A percentile compares a stretch with the other conserved stretches of the same genome.
Evolutionary conservation across 805 yeast genomes (phyloP).

Genomic region (Barnettozyma wickerhamii): DNA sequence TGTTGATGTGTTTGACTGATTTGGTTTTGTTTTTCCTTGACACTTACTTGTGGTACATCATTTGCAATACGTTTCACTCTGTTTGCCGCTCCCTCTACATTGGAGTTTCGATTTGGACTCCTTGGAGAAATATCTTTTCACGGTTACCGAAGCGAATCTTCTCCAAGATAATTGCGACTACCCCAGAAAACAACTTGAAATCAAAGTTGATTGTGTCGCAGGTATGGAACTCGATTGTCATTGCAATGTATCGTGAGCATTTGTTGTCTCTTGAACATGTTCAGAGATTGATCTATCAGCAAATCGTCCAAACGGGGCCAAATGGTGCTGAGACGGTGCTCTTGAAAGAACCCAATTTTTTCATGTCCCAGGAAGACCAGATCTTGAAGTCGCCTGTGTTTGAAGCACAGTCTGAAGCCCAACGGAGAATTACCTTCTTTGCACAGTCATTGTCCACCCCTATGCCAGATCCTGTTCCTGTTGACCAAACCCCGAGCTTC

Average conservation of each 20-base stretch:
- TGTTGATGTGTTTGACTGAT: constrained; percentile 54
- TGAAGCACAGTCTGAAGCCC: constrained; percentile 68
- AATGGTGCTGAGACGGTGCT: constrained; percentile 36
- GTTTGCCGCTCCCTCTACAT: constrained; percentile 64
- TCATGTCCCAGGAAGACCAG: constrained; percentile 79
- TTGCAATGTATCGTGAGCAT: constrained; percentile 99
- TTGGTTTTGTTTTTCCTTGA: constrained; percentile 70
- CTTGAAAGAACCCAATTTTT: constrained; percentile 70
- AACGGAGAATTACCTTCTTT: constrained; percentile 78
- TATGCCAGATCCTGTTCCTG: constrained; percentile 66
- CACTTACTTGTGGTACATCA: constrained; percentile 81
- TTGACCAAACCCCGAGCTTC: constrained; percentile 71
- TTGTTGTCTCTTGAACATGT: constrained; percentile 96
- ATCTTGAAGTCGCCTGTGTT: constrained; percentile 54
- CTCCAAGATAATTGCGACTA: constrained; percentile 52
- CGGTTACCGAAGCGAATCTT: constrained; percentile 72
- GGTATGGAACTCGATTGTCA: constrained; percentile 97
- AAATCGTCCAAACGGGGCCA: constrained; percentile 45
- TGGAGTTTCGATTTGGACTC: constrained; percentile 84
- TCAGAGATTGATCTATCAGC: constrained; percentile 92
- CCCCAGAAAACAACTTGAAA: constrained; percentile 89
- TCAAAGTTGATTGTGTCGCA: constrained; percentile 96
- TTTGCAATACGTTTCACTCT: constrained; percentile 73
- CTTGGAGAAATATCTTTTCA: constrained; percentile 80
- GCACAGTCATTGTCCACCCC: constrained; percentile 89